Evolutionary conservation across 768 basidiomycete species (phyloP).

Genomic region (Tremella mesenterica): DNA sequence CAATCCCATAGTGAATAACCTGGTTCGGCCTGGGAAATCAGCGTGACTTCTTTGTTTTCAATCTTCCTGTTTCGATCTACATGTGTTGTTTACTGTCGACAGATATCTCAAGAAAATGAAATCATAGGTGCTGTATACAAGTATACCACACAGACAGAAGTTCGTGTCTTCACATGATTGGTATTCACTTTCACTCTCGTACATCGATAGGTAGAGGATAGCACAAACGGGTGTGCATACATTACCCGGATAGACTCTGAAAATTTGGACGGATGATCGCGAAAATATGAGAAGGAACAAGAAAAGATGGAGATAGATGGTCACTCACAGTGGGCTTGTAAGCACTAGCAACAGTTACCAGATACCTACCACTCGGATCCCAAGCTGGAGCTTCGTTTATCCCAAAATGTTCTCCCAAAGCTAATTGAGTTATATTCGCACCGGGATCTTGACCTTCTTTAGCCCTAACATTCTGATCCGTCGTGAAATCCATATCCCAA

Average conservation of each 20-base stretch:
- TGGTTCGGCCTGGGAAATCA: conserved; percentile 67
- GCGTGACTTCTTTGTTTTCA: too few relatives aligned
- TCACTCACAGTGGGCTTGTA: conserved; percentile 82
- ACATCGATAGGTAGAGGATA: too few relatives aligned
- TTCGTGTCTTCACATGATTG: too few relatives aligned
- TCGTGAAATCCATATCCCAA: conserved; percentile 92
- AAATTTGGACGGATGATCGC: neutral
- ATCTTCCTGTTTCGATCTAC: neutral
- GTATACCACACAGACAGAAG: too few relatives aligned
- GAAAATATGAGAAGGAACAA: neutral
- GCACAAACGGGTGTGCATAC: too few relatives aligned
- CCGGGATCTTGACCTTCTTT: conserved; percentile 65
- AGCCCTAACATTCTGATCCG: conserved; percentile 44
- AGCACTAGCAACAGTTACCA: conserved; percentile 84
- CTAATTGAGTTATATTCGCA: conserved; percentile 71
- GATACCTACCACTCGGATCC: conserved; percentile 91
- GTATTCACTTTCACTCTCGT: too few relatives aligned
- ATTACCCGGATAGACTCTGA: too few relatives aligned
- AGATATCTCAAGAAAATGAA: too few relatives aligned
- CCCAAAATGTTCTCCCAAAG: conserved; percentile 86
- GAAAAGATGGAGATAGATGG: neutral
- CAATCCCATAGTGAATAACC: conserved; percentile 97
- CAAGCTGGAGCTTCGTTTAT: conserved; percentile 88
- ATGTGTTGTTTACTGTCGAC: neutral
- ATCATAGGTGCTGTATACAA: too few relatives aligned